Evolutionary conservation across 108 stramenopile species (phyloP).

Genomic region (Nannochloropsis granulata): DNA sequence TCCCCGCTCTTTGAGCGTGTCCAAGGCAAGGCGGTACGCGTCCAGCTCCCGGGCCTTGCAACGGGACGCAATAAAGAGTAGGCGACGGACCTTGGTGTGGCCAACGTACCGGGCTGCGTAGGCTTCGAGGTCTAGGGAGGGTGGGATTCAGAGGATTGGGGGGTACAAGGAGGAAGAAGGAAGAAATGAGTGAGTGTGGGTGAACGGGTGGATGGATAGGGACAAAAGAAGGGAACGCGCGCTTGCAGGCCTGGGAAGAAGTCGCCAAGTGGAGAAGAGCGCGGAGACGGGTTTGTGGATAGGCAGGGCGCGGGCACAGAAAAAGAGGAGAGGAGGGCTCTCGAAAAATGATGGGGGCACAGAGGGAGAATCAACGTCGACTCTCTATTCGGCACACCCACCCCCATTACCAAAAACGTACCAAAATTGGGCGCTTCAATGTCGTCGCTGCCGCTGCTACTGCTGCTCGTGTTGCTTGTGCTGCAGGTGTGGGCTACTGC

Average conservation of each 20-base stretch:
- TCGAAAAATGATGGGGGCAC: too few relatives aligned
- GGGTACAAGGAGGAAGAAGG: too few relatives aligned
- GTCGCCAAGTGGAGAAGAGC: too few relatives aligned
- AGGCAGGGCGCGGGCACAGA: too few relatives aligned
- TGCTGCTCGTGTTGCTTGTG: neutral
- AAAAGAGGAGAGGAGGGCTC: too few relatives aligned
- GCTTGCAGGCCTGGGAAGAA: too few relatives aligned
- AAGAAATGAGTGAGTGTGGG: too few relatives aligned
- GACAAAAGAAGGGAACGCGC: too few relatives aligned
- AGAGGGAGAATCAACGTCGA: too few relatives aligned
- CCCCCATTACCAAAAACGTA: neutral
- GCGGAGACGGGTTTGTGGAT: too few relatives aligned
- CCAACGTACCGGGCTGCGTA: constrained; percentile 22
- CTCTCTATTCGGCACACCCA: too few relatives aligned
- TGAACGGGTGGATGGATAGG: too few relatives aligned
- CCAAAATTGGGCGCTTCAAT: neutral
- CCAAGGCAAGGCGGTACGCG: constrained; percentile 5
- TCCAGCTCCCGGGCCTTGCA: constrained; percentile 13
- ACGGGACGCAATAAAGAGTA: constrained; percentile 13
- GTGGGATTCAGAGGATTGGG: neutral
- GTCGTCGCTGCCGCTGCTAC: neutral
- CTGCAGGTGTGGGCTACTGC: neutral
- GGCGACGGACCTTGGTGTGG: constrained; percentile 8
- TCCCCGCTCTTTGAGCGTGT: neutral
- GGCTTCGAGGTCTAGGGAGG: constrained; percentile 6